phyloP scores from a whole-genome alignment of 345 rosid genomes.

The Syzygium aqueum region DNA sequence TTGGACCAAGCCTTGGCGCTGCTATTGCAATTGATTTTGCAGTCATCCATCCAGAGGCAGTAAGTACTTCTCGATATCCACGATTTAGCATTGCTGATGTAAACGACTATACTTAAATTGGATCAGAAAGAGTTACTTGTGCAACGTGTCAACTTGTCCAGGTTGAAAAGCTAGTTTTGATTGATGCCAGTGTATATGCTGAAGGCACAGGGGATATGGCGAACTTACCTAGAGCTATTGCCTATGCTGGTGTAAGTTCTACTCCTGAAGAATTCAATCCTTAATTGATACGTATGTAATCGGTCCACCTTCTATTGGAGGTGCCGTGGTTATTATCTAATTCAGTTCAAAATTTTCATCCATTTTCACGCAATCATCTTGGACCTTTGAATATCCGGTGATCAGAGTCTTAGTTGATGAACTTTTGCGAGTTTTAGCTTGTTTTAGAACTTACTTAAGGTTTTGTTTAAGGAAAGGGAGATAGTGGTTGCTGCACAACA shows the following conservation, averaged over 20 bases:
- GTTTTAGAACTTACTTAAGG: neutral
- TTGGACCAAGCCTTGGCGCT: constrained; percentile 97
- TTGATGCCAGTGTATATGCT: constrained; percentile 86
- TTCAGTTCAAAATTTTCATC: neutral
- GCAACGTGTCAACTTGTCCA: constrained; percentile 3
- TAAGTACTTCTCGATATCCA: constrained; percentile 13
- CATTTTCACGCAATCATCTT: neutral
- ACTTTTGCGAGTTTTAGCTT: neutral
- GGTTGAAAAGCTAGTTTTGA: constrained; percentile 74
- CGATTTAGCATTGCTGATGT: neutral
- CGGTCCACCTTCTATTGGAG: neutral
- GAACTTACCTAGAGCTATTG: constrained; percentile 56
- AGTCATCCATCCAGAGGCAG: constrained; percentile 74
- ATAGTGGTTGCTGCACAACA: neutral
- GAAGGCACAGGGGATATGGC: constrained; percentile 87
- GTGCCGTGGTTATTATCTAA: neutral
- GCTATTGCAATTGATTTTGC: constrained; percentile 87
- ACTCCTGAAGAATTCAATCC: neutral
- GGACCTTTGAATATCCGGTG: neutral
- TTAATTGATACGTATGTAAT: neutral
- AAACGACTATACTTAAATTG: neutral
- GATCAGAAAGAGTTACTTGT: neutral
- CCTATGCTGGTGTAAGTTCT: constrained; percentile 76
- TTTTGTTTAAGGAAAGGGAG: neutral
- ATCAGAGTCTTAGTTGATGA: neutral